Conservation (phyloP, 1,139 yeast species). For the Yamadazyma pseudoaaseri region DNA sequence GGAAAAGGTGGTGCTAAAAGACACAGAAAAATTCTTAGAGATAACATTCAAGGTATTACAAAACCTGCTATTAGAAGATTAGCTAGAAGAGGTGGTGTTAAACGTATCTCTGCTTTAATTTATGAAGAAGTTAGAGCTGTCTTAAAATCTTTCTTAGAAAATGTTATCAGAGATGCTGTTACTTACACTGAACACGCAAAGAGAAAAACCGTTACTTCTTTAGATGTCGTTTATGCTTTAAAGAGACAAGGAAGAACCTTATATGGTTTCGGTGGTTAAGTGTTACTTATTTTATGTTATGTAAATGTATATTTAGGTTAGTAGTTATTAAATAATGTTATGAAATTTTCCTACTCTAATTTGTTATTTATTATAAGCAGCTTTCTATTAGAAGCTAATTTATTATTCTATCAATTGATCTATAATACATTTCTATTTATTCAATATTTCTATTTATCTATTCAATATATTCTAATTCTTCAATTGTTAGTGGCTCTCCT, state of each 20-base stretch:
- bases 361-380: too few relatives aligned
- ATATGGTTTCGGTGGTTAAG: constrained; percentile 99
- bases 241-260: constrained; percentile 99
- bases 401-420: too few relatives aligned
- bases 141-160: constrained; percentile 91
- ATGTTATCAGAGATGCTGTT: constrained; percentile 98
- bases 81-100: constrained; percentile 99
- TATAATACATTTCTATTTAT: too few relatives aligned
- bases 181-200: constrained; percentile 99
- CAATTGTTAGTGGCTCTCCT: constrained; percentile 20
- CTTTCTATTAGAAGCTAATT: too few relatives aligned
- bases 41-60: constrained; percentile 99
- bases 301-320: constrained; percentile 4
- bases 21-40: constrained; percentile 99
- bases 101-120: constrained; percentile 98
- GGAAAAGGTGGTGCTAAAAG: constrained; percentile 99
- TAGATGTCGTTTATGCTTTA: constrained; percentile 98
- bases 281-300: constrained; percentile 5
- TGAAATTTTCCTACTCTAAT: constrained; percentile 1
- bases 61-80: constrained; percentile 99
- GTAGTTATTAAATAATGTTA: constrained; percentile 3
- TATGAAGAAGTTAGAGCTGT: constrained; percentile 99
- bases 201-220: constrained; percentile 99
- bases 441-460: not conserved
- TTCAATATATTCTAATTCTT: constrained; percentile 13